Evolutionary conservation across 1,284 basidiomycete species (phyloP), one percentile per base, ranked within the genome.

Genomic region (Athelia sp.): DNA sequence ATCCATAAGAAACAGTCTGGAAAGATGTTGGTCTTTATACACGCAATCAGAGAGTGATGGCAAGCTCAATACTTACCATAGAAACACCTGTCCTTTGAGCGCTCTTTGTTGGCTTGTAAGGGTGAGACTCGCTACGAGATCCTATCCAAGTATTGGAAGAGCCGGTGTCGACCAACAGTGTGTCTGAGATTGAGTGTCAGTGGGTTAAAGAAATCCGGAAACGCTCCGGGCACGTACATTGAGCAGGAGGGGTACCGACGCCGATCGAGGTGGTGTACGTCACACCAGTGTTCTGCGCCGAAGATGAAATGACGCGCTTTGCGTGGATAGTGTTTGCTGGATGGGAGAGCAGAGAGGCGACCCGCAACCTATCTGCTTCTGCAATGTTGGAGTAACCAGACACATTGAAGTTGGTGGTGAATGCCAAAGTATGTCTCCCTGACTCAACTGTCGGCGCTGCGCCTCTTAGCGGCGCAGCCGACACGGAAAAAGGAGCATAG

Each of bases 1-100:
- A 75, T 34, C 77, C 78, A 56, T 81, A 84, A 11, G 62, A 59
- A 23, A 80, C 77, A 19, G 68, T 61, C 78, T 82, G 26, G 13
- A 29, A 29, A 29, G 13, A 29, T 6, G 6, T 29, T 10, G 22
- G 10, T 24, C 29, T 21, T 21, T 24, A 43, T 45, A 21, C 3
- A 42, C 23, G 19, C 14, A 49, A 35, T 8, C 24, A 32, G 26
- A 40, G 23, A 45, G 24, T 8, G 50, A 45, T 23, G 4, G 26
- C 26, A 29, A 29, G 26, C 6, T 4, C n/a, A 29, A 13, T 6
- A 67, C 73, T 44, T 53, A 76, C 71, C 22, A 67, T 19, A 9
- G 57, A 52, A 44, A 58, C 57, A 0, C 66, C 62, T 17, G 64
- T 66, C 47, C 54, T 50, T 24, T 60, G 56, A 43, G 68, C 71